These are phyloP conservation scores for Myxozyma sirexii DNA, from an alignment of 805 yeast genomes.

Conservation along the genomic window DNA sequence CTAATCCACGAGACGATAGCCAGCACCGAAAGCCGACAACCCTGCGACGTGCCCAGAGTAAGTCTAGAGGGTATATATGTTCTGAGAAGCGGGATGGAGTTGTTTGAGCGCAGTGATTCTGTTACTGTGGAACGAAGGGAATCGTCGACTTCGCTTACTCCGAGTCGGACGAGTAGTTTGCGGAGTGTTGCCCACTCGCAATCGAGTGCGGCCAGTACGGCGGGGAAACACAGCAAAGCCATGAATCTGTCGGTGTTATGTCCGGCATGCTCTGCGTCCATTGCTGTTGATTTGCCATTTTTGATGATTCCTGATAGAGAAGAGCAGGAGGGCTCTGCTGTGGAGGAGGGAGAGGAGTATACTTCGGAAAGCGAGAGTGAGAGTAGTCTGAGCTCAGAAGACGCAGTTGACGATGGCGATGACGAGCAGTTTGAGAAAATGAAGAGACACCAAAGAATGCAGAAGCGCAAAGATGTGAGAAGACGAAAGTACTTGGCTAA, in stretches of 20 bases:
- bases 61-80: too few species aligned
- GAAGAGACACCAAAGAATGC: neutral
- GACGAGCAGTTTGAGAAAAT: neutral
- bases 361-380: neutral
- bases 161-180: neutral
- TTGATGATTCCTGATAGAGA: constrained; percentile 13
- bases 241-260: constrained; percentile 27
- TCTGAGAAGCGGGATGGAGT: neutral
- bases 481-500: neutral
- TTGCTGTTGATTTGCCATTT: constrained; percentile 29
- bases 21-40: too few species aligned
- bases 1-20: too few species aligned
- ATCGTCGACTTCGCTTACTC: neutral
- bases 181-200: too few species aligned
- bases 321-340: neutral
- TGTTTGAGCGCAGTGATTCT: neutral
- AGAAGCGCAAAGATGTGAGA: neutral
- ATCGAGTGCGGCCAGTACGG: neutral
- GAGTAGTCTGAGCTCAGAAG: neutral
- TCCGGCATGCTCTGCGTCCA: constrained; percentile 26
- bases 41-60: too few species aligned
- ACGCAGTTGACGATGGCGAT: neutral
- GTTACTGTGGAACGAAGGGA: neutral
- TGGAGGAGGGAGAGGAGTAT: neutral
- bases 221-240: neutral